Conservation (phyloP, 1,284 basidiomycete genomes). For the Meripilus lineatus region DNA sequence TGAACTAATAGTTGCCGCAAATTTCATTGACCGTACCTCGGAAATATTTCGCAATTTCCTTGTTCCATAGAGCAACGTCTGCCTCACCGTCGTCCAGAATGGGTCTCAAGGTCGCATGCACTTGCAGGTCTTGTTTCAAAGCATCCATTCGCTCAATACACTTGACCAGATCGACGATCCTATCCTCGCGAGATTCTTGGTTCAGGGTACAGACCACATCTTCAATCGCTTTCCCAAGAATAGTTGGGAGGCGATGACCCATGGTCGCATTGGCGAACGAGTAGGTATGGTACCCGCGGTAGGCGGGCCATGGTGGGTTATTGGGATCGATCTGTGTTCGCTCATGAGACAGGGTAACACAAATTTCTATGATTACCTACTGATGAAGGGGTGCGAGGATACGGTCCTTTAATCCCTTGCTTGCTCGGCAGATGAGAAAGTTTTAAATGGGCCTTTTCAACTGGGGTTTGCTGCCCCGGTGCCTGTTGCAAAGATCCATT, state of each 20-base stretch:
- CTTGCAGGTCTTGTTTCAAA: conserved; percentile 79
- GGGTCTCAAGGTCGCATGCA: conserved; percentile 76
- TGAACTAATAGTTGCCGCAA: neutral
- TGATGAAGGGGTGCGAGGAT: conserved; percentile 68
- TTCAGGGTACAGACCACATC: conserved; percentile 90
- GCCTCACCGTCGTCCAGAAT: conserved; percentile 93
- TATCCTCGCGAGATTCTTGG: conserved; percentile 81
- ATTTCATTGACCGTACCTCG: conserved; percentile 48
- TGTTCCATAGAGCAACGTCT: conserved; percentile 96
- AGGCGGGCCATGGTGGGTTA: conserved; percentile 96
- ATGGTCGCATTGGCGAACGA: conserved; percentile 94
- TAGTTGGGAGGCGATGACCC: conserved; percentile 92
- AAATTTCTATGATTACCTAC: conserved; percentile 30
- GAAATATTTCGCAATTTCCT: conserved; percentile 92
- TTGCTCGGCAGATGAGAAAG: conserved; percentile 70
- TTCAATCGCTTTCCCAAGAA: conserved; percentile 94
- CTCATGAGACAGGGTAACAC: conserved; percentile 7
- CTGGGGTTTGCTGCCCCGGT: no score
- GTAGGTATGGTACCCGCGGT: conserved; percentile 87
- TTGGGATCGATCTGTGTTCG: conserved; percentile 71
- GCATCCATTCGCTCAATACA: conserved; percentile 87
- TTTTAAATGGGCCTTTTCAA: conserved; percentile 38
- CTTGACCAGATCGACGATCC: conserved; percentile 78
- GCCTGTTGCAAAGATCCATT: neutral
- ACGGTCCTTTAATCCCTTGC: conserved; percentile 61